Percentiles rank a stretch among this genome's conserved stretches.
Evolutionary conservation across 495 filamentous ascomycete species (phyloP).

Genomic region (Hypoxylon lienhwacheense): DNA sequence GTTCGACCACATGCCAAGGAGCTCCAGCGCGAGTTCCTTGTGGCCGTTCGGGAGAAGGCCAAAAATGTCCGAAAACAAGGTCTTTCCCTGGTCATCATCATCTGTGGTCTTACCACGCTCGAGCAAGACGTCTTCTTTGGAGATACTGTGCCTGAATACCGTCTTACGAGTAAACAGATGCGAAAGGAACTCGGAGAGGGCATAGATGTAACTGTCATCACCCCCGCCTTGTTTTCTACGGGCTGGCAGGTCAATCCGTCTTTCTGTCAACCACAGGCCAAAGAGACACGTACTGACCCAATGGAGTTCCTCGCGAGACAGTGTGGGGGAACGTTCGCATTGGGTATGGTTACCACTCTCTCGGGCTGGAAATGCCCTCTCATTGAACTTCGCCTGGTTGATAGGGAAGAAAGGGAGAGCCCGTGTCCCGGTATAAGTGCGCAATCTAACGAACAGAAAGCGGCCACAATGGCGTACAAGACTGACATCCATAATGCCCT

Average conservation of each 20-base stretch:
- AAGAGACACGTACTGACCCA: conserved; percentile 3
- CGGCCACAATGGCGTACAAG: conserved; percentile 4
- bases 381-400: conserved; percentile 11
- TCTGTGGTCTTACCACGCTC: conserved; percentile 39
- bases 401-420: neutral
- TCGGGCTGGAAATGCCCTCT: conserved; percentile 21
- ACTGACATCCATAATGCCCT: conserved; percentile 18
- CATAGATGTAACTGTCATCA: conserved; percentile 24
- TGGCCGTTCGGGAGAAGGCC: conserved; percentile 23
- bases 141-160: neutral
- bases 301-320: conserved; percentile 34
- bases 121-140: conserved; percentile 45
- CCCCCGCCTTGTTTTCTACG: conserved; percentile 36
- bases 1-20: conserved; percentile 22
- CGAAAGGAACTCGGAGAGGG: conserved; percentile 33
- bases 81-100: conserved; percentile 36
- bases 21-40: conserved; percentile 24
- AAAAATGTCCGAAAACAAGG: conserved; percentile 8
- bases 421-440: conserved; percentile 10
- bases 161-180: conserved; percentile 24
- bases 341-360: conserved; percentile 9
- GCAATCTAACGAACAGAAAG: conserved; percentile 14
- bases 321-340: conserved; percentile 32
- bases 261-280: conserved; percentile 7
- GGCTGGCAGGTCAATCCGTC: conserved; percentile 35